Conservation (phyloP, 2,329 filamentous ascomycete species). For the Thermothelomyces thermophilus region DNA sequence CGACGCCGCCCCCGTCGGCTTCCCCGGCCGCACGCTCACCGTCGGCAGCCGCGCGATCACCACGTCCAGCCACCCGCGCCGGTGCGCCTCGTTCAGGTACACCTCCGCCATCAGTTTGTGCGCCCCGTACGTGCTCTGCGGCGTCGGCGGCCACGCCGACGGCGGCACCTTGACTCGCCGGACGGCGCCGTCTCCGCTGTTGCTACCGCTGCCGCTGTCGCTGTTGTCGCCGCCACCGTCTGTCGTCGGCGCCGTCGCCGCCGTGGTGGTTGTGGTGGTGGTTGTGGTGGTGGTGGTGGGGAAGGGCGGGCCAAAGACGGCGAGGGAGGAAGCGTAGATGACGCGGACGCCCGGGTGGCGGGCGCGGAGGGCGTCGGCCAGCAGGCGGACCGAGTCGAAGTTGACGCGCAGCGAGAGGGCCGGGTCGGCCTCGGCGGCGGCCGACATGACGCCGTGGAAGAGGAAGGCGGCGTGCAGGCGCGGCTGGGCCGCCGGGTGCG, state of each 20-base stretch:
- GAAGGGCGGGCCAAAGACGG: conserved; percentile 55
- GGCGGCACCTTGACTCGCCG: conserved; percentile 12
- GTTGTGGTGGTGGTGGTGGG: conserved; percentile 30
- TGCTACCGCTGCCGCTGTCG: too few relatives aligned
- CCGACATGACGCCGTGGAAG: conserved; percentile 63
- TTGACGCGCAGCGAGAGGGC: conserved; percentile 55
- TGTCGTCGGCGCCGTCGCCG: too few relatives aligned
- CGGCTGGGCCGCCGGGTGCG: conserved; percentile 33
- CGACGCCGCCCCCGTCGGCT: conserved; percentile 54
- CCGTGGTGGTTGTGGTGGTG: background rate
- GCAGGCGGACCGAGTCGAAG: conserved; percentile 51
- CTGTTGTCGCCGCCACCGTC: too few relatives aligned
- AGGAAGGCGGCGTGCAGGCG: conserved; percentile 48
- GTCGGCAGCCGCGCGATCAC: conserved; percentile 55
- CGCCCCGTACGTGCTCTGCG: conserved; percentile 56
- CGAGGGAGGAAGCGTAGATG: conserved; percentile 56
- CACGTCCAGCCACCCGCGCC: conserved; percentile 51
- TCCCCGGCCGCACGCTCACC: conserved; percentile 54
- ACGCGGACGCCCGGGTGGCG: conserved; percentile 47
- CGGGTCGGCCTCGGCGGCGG: conserved; percentile 55
- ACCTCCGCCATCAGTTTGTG: conserved; percentile 58
- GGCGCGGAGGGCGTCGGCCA: conserved; percentile 41
- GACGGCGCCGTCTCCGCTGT: too few relatives aligned
- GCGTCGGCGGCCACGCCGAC: conserved; percentile 48
- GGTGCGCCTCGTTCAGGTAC: conserved; percentile 56